Percentiles rank a stretch among this genome's conserved stretches.
Evolutionary conservation across 2,329 filamentous ascomycete genomes (phyloP).

Genomic region (Neocucurbitaria cava): DNA sequence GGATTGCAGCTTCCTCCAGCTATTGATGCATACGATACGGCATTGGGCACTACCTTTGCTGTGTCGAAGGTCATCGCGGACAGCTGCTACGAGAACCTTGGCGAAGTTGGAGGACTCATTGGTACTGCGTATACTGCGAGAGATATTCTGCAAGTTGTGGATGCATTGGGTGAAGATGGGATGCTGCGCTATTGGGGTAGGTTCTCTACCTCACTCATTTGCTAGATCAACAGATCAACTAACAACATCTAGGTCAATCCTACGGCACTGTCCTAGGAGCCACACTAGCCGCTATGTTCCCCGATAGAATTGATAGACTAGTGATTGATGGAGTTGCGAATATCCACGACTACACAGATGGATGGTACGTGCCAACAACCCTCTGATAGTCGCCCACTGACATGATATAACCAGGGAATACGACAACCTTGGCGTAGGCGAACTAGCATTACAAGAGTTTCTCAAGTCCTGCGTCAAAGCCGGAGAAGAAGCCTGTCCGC

Average conservation of each 20-base stretch:
- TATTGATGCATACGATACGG: slow-evolving; percentile 5
- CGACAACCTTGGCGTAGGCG: not conserved
- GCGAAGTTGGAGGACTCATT: slow-evolving; percentile 18
- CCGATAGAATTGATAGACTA: slow-evolving; percentile 23
- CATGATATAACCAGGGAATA: not conserved
- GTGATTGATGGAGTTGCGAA: slow-evolving; percentile 53
- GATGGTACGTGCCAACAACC: not conserved
- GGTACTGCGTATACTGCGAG: slow-evolving; percentile 54
- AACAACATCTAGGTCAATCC: not conserved
- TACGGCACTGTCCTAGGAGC: slow-evolving; percentile 51
- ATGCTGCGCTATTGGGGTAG: slow-evolving; percentile 51
- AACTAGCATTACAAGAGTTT: not conserved
- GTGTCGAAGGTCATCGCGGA: slow-evolving; percentile 21
- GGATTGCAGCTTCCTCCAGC: slow-evolving; percentile 12
- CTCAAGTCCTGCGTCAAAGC: not conserved
- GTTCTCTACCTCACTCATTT: not conserved
- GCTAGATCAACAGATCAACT: slow-evolving; percentile 50
- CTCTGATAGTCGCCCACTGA: no score
- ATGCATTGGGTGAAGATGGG: slow-evolving; percentile 52
- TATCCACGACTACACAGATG: slow-evolving; percentile 9
- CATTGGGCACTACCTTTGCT: slow-evolving; percentile 24
- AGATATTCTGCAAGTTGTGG: slow-evolving; percentile 55
- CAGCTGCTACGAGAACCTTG: slow-evolving; percentile 47
- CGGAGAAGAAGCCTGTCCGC: not conserved
- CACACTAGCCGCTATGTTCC: slow-evolving; percentile 33